These are phyloP conservation scores for Gleditsia sinensis DNA, from an alignment of 306 rosid species.

Conservation along the genomic window DNA sequence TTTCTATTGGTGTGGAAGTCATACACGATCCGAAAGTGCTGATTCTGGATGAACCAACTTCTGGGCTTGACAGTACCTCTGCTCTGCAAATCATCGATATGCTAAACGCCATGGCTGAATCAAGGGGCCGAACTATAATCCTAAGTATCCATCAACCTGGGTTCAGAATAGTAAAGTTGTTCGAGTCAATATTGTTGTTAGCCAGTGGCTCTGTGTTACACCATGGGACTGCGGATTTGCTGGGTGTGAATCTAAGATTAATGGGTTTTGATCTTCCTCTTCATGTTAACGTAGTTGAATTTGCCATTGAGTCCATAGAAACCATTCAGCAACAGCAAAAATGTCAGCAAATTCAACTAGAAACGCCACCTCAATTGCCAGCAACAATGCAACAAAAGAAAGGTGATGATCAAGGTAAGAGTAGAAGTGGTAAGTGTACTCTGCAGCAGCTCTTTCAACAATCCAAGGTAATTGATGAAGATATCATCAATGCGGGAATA, in stretches of 20 bases:
- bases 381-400: slow-evolving; percentile 30
- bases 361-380: slow-evolving; percentile 3
- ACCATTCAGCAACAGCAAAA: slow-evolving; percentile 46
- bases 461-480: slow-evolving; percentile 64
- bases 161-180: slow-evolving; percentile 65
- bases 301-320: slow-evolving; percentile 71
- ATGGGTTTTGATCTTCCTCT: slow-evolving; percentile 75
- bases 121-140: slow-evolving; percentile 57
- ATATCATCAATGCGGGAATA: slow-evolving; percentile 28
- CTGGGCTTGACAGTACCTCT: slow-evolving; percentile 77
- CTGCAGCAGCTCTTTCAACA: slow-evolving; percentile 82
- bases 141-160: slow-evolving; percentile 86
- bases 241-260: slow-evolving; percentile 54
- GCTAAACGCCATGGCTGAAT: slow-evolving; percentile 74
- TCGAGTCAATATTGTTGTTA: slow-evolving; percentile 59
- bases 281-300: slow-evolving; percentile 67
- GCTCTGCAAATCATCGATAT: slow-evolving; percentile 73
- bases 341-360: slow-evolving; percentile 16
- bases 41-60: slow-evolving; percentile 81
- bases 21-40: slow-evolving; percentile 75
- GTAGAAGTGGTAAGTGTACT: slow-evolving; percentile 53
- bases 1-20: slow-evolving; percentile 80
- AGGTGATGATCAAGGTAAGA: slow-evolving; percentile 37
- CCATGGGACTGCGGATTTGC: slow-evolving; percentile 68
- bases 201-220: slow-evolving; percentile 66